Conservation (phyloP, 345 rosid species). For the Ailanthus altissimus region DNA sequence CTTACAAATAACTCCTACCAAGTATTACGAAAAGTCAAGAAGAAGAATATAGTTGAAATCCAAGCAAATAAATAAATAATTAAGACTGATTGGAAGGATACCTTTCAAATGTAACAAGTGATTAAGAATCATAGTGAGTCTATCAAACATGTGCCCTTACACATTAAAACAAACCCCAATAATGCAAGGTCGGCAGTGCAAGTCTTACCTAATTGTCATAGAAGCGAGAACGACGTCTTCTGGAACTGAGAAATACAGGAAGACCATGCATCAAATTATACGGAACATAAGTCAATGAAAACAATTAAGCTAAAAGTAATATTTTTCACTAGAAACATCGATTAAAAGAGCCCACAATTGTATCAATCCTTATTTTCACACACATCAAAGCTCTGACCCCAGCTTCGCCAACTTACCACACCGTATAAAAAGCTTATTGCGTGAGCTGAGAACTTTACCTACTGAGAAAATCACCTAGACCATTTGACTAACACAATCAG, state of each 20-base stretch:
- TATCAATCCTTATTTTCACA: background rate
- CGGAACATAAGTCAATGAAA: background rate
- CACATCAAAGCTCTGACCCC: background rate
- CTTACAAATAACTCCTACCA: background rate
- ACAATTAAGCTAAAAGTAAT: background rate
- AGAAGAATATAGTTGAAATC: background rate
- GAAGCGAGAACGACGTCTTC: constrained; percentile 79
- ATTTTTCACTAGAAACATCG: background rate
- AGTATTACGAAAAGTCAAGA: background rate
- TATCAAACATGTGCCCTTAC: background rate
- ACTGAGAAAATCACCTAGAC: constrained; percentile 8
- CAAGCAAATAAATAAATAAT: no score
- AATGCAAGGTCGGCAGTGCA: background rate
- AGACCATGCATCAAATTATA: constrained; percentile 12
- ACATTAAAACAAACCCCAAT: constrained; percentile 1
- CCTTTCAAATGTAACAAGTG: background rate
- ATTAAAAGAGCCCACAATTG: background rate
- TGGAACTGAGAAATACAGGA: constrained; percentile 50
- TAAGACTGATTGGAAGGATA: background rate
- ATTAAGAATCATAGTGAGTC: background rate
- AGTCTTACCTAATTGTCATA: constrained; percentile 68
- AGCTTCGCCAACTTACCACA: background rate
- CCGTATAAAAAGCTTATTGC: background rate
- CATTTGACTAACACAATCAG: constrained; percentile 5
- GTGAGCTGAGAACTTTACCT: background rate